Base-by-base conservation (phyloP, 345 rosid species). In the Eucalyptus polybractea region DNA sequence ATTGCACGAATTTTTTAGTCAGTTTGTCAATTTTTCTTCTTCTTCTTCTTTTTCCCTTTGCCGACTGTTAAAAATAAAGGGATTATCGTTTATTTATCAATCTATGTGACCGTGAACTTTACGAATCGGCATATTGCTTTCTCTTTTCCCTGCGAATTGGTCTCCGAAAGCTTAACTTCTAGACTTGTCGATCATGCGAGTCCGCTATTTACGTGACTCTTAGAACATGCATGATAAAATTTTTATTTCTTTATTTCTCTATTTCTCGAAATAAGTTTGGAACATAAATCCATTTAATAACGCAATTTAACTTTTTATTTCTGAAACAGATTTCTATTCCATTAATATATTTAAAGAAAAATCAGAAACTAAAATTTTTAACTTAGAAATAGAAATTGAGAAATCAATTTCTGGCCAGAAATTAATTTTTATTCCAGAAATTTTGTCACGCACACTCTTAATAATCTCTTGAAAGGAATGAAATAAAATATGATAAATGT, bases 241-340 rank as follows among this genome's bases (percentile, higher is more conserved):
- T 50, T 50, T 1, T 50, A 49, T 50, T 50, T 50, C 0, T 49
- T 2, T 50, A 13, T 50, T 49, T 49, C 1, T 1, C 1, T 45
- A 7, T 33, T 47, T 3, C 1, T 47, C 3, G 0, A 45, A 8
- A 44, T 44, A 45, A 3, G 1, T 45, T 47, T 47, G 1, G 0
- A 10, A 47, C 0, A 11, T 12, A 47, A 11, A 47, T 47, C 0
- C 0, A 0, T 49, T 12, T 12, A 1, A 0, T 12, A 49, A 49
- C 2, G 0, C 0, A 13, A 49, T 49, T 49, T 49, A 1, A 49
- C 2, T 49, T 49, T 49, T 2, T 49, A 49, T 49, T 49, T 49
- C 2, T 44, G 4, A 0, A 49, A 49, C 0, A 12, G 0, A 49
- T 49, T 49, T 49, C 2, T 13, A 49, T 49, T 49, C 0, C 2